Evolutionary conservation across 2,329 filamentous ascomycete genomes (phyloP).

Genomic region (Leptographium galeiforme): DNA sequence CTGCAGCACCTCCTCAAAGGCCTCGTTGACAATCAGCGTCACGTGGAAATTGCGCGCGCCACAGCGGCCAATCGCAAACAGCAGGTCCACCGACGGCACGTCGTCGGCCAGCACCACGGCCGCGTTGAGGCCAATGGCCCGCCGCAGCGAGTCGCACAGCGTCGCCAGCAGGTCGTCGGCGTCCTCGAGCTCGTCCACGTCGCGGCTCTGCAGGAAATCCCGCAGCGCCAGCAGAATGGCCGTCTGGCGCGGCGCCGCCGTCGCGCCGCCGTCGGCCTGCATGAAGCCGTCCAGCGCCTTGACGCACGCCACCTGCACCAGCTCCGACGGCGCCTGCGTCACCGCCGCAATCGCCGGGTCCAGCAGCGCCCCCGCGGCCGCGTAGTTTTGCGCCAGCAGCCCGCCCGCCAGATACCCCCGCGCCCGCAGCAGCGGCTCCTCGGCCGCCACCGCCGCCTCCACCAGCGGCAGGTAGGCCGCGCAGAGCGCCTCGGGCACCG

Average conservation of each 20-base stretch:
- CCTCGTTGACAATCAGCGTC: conserved; percentile 73
- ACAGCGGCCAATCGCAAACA: conserved; percentile 81
- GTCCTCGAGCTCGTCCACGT: conserved; percentile 71
- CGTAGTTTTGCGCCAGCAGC: conserved; percentile 56
- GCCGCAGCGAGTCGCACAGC: conserved; percentile 71
- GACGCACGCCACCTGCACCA: background rate
- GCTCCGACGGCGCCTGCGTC: conserved; percentile 43
- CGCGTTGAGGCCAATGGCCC: conserved; percentile 69
- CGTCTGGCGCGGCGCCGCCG: conserved; percentile 38
- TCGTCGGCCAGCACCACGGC: conserved; percentile 59
- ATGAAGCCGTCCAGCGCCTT: conserved; percentile 61
- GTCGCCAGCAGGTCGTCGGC: conserved; percentile 87
- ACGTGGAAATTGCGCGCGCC: conserved; percentile 86
- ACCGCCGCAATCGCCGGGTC: conserved; percentile 66
- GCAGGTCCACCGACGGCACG: conserved; percentile 61
- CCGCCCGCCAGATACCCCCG: conserved; percentile 81
- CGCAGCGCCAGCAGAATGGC: conserved; percentile 49
- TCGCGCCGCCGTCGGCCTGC: conserved; percentile 16
- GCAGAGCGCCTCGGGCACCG: conserved; percentile 55
- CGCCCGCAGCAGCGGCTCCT: conserved; percentile 68
- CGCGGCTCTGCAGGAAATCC: conserved; percentile 65
- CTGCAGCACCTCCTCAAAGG: conserved; percentile 76
- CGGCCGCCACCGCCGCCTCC: conserved; percentile 57
- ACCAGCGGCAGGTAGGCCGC: conserved; percentile 70
- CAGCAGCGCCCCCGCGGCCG: conserved; percentile 51